These are phyloP conservation scores for Russula lepida DNA, from an alignment of 768 basidiomycete species.

Conservation along the genomic window DNA sequence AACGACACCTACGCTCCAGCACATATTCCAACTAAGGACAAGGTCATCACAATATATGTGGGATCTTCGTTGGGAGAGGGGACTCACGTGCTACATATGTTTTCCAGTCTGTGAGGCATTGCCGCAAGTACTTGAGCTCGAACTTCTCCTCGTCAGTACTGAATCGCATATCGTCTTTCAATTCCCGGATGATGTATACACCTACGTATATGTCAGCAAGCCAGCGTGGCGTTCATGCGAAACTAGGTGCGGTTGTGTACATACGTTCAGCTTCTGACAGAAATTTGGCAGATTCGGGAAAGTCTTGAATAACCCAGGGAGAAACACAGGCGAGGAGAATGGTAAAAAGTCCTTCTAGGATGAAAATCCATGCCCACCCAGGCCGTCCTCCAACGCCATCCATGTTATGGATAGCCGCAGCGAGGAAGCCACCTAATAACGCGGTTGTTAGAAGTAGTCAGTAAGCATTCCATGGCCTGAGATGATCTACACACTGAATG, in stretches of 20 bases:
- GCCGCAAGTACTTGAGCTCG: neutral
- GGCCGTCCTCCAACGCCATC: neutral
- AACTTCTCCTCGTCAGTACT: neutral
- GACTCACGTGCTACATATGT: neutral
- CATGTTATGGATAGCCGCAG: neutral
- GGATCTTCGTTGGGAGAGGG: neutral
- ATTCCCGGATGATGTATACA: neutral
- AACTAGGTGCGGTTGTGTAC: neutral
- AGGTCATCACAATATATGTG: neutral
- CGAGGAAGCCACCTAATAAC: neutral
- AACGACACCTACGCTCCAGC: neutral
- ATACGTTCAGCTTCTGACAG: neutral
- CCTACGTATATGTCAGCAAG: neutral
- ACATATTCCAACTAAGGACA: neutral
- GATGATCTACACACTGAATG: neutral
- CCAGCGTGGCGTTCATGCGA: neutral
- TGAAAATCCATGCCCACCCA: conserved; percentile 1
- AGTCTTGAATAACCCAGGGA: neutral
- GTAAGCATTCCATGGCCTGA: neutral
- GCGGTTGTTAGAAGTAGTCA: neutral
- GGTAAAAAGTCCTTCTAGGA: neutral
- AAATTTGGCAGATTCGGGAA: neutral
- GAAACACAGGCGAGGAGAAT: neutral
- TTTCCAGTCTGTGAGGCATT: neutral
- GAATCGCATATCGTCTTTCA: neutral